Conservation (phyloP, 768 basidiomycete genomes). For the Fomitopsis pulvina region DNA sequence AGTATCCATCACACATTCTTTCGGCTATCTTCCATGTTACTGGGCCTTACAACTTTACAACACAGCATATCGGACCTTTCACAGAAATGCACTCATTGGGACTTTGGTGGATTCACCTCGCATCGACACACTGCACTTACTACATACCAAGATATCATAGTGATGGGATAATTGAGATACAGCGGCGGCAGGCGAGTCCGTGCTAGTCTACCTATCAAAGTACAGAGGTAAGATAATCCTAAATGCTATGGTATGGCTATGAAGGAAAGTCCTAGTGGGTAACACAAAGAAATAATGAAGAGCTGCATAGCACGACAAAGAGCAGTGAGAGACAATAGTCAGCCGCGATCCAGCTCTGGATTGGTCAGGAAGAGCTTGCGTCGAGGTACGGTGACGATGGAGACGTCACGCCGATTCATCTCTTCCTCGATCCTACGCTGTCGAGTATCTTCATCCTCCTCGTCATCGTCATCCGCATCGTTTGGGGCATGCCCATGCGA, state of each 20-base stretch:
- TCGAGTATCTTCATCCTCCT: conserved; percentile 66
- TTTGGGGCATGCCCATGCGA: conserved; percentile 39
- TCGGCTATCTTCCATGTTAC: background rate
- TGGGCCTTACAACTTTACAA: background rate
- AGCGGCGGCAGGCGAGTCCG: conserved; percentile 11
- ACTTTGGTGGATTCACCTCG: background rate
- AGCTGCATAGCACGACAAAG: conserved; percentile 13
- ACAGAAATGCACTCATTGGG: background rate
- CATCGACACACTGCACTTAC: conserved; percentile 1
- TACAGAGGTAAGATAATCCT: conserved; percentile 7
- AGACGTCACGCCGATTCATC: conserved; percentile 75
- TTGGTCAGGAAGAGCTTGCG: conserved; percentile 72
- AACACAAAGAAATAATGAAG: conserved; percentile 7
- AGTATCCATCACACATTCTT: background rate
- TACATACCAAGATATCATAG: conserved; percentile 5
- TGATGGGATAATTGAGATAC: conserved; percentile 14
- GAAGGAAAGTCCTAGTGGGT: background rate
- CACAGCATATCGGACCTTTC: background rate
- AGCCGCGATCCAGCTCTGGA: conserved; percentile 29
- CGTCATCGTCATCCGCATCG: conserved; percentile 57
- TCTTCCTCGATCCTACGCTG: conserved; percentile 77
- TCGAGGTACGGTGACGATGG: conserved; percentile 70
- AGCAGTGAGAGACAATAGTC: background rate
- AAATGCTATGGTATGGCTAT: conserved; percentile 6
- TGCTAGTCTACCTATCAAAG: conserved; percentile 1